phyloP scores from a whole-genome alignment of 257 asterid species.

The Lavandula angustifolia region DNA sequence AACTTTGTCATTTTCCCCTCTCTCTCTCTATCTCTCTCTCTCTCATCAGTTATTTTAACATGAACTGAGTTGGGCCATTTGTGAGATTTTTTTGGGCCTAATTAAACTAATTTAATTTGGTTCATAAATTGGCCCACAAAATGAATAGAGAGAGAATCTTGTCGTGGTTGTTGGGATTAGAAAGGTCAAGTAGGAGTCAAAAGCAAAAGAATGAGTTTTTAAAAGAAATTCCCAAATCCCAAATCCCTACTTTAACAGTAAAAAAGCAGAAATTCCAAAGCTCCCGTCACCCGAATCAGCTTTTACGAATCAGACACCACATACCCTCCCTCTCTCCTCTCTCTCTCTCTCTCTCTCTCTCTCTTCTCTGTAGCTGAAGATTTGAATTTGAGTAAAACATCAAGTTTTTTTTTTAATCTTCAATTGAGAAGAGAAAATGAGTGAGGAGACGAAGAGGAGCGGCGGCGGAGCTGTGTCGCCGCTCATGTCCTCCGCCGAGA shows the following conservation, averaged over 20 bases:
- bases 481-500: slow-evolving; percentile 47
- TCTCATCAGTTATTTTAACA: too few species aligned
- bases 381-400: slow-evolving; percentile 22
- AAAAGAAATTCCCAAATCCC: too few species aligned
- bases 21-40: too few species aligned
- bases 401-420: background rate
- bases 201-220: too few species aligned
- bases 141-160: too few species aligned
- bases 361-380: slow-evolving; percentile 19
- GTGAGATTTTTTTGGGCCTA: too few species aligned
- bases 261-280: slow-evolving; percentile 32
- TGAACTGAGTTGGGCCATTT: too few species aligned
- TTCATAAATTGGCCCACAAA: too few species aligned
- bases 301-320: slow-evolving; percentile 40
- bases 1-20: slow-evolving; percentile 1
- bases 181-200: too few species aligned
- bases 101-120: too few species aligned
- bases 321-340: slow-evolving; percentile 21
- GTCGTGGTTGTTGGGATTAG: too few species aligned
- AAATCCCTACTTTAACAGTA: too few species aligned
- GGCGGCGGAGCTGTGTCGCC: slow-evolving; percentile 55
- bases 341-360: slow-evolving; percentile 31
- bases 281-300: slow-evolving; percentile 25
- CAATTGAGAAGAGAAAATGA: slow-evolving; percentile 46
- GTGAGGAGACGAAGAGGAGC: slow-evolving; percentile 66